These are phyloP conservation scores for Eucalyptus cloeziana DNA, from an alignment of 345 rosid species.

Conservation along the genomic window DNA sequence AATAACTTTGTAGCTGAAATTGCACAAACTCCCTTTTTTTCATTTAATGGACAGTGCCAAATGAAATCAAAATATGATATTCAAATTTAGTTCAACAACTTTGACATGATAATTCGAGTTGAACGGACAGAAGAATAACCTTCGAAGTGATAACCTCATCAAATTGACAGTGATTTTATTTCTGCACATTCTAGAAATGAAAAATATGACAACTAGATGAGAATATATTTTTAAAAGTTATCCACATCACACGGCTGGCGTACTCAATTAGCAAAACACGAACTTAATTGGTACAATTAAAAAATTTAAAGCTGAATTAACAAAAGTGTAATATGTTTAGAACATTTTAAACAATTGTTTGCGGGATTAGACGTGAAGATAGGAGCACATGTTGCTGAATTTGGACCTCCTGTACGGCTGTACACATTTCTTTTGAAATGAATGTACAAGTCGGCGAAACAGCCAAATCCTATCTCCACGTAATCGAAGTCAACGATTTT, in stretches of 20 bases:
- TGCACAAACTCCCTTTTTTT: too few relatives aligned
- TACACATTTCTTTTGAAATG: not conserved
- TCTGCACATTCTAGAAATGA: not conserved
- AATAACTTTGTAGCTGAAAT: too few relatives aligned
- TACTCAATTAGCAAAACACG: too few relatives aligned
- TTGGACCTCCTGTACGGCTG: not conserved
- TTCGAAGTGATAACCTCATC: not conserved
- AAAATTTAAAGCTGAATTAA: too few relatives aligned
- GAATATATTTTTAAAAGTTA: too few relatives aligned
- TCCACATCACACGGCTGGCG: too few relatives aligned
- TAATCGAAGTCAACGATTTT: not conserved
- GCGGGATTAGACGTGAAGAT: not conserved
- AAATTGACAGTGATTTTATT: not conserved
- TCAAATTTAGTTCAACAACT: not conserved
- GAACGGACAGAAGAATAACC: not conserved
- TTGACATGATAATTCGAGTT: not conserved
- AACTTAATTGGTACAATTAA: too few relatives aligned
- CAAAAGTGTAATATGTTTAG: too few relatives aligned
- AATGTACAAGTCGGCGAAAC: not conserved
- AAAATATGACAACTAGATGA: not conserved
- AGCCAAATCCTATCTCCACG: not conserved
- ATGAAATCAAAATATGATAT: not conserved
- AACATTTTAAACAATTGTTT: accelerated
- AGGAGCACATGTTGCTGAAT: not conserved
- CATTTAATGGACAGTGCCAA: not conserved